Percentiles rank a stretch among this genome's conserved stretches.
Evolutionary conservation across 202 grass and related monocot genomes (phyloP).

Genomic region (Eragrostis tef): DNA sequence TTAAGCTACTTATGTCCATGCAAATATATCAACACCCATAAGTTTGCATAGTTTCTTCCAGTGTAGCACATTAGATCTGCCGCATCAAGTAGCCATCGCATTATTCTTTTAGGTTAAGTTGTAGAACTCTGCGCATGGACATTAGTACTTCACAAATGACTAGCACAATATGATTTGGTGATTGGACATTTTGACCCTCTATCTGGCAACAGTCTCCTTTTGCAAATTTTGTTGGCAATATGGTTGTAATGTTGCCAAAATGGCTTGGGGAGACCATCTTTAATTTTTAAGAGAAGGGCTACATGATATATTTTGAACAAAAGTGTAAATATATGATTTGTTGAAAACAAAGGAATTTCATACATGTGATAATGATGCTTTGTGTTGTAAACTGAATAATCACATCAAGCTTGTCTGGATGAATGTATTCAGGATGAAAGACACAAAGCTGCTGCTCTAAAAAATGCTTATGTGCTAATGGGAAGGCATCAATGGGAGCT

Average conservation of each 20-base stretch:
- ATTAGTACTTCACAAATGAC: neutral
- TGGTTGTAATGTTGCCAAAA: neutral
- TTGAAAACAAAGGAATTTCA: constrained; percentile 3
- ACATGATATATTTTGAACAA: neutral
- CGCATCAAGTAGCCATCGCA: neutral
- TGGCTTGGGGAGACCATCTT: neutral
- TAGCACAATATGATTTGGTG: constrained; percentile 2
- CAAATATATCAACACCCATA: neutral
- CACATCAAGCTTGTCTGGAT: constrained; percentile 40
- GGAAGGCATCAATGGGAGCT: constrained; percentile 93
- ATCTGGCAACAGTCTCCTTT: neutral
- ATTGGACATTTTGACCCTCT: neutral
- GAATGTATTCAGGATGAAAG: constrained; percentile 84
- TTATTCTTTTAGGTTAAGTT: neutral
- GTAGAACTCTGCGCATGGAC: neutral
- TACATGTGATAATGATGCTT: constrained; percentile 30
- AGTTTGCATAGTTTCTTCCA: neutral
- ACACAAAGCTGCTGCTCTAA: constrained; percentile 91
- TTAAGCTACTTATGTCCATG: constrained; percentile 1
- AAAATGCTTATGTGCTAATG: constrained; percentile 99
- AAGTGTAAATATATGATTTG: neutral
- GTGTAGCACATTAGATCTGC: neutral
- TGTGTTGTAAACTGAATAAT: constrained; percentile 35
- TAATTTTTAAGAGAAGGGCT: neutral
- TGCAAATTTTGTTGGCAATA: neutral